phyloP scores from a whole-genome alignment of 1,284 basidiomycete genomes.

The Ganoderma meredithae region DNA sequence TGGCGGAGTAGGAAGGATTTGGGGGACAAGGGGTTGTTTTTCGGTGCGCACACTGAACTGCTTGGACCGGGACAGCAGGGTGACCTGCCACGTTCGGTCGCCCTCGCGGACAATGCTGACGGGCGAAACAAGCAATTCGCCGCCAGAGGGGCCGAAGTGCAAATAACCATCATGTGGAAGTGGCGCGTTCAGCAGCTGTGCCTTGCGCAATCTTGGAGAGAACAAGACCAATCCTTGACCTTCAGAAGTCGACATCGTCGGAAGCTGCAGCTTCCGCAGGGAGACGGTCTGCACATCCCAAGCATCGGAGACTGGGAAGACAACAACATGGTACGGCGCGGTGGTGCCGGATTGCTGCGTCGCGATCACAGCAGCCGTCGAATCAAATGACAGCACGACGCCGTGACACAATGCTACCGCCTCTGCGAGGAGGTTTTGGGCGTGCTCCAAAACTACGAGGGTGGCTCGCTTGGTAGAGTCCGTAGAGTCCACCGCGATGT shows the following conservation, averaged over 20 bases:
- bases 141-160: conserved; percentile 11
- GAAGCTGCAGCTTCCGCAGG: conserved; percentile 2
- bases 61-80: conserved; percentile 19
- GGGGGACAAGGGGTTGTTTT: neutral
- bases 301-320: conserved; percentile 21
- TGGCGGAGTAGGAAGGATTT: conserved; percentile 34
- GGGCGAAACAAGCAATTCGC: conserved; percentile 20
- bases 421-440: conserved; percentile 21
- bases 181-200: neutral
- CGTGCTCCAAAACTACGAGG: conserved; percentile 22
- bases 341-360: conserved; percentile 11
- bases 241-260: conserved; percentile 6
- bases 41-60: conserved; percentile 9
- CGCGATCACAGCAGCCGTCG: conserved; percentile 13
- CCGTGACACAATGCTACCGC: conserved; percentile 21
- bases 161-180: neutral
- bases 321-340: conserved; percentile 23
- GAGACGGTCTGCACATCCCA: conserved; percentile 5
- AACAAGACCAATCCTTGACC: conserved; percentile 22
- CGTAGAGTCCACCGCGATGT: conserved; percentile 22
- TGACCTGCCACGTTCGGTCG: conserved; percentile 2
- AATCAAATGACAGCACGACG: conserved; percentile 13
- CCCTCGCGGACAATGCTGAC: conserved; percentile 2
- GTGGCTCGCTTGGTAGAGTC: conserved; percentile 16
- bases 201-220: conserved; percentile 11